Percentiles rank a stretch among this genome's conserved stretches.
phyloP scores from a whole-genome alignment of 2,329 filamentous ascomycete genomes.

The Dactylellina drechsleri region DNA sequence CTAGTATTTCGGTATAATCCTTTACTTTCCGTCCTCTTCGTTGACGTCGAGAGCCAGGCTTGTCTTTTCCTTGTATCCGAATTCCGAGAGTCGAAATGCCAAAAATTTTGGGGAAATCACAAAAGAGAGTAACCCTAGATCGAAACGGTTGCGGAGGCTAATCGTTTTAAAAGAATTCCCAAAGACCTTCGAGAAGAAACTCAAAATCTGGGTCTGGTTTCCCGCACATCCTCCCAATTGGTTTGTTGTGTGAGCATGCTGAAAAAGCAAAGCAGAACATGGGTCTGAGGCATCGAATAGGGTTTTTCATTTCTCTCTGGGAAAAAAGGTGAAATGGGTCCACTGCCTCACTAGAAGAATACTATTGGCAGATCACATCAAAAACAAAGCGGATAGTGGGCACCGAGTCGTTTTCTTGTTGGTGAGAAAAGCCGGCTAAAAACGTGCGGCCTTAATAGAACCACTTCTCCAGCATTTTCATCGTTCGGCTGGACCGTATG shows the following conservation, averaged over 20 bases:
- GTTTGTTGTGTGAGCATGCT: not conserved
- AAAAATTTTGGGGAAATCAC: constrained; percentile 21
- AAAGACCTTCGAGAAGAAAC: constrained; percentile 53
- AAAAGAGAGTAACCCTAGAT: constrained; percentile 15
- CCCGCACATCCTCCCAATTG: constrained; percentile 34
- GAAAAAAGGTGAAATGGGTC: constrained; percentile 17
- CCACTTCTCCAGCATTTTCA: constrained; percentile 29
- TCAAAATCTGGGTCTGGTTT: constrained; percentile 49
- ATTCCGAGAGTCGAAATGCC: constrained; percentile 20
- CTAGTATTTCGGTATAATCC: too few species aligned
- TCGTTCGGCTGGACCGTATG: constrained; percentile 48
- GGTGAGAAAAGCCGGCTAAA: constrained; percentile 48
- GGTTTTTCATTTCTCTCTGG: constrained; percentile 44
- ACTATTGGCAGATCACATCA: constrained; percentile 38
- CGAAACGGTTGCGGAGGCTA: constrained; percentile 27
- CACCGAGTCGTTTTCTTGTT: constrained; percentile 22
- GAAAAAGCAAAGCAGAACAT: constrained; percentile 41
- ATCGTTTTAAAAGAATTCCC: constrained; percentile 50
- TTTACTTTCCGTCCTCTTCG: too few species aligned
- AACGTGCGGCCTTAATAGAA: constrained; percentile 50
- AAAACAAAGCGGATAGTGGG: constrained; percentile 32
- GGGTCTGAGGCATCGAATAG: constrained; percentile 37
- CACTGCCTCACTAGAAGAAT: constrained; percentile 21
- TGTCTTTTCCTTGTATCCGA: not conserved
- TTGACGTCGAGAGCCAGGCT: not conserved